These are phyloP conservation scores for Suillus discolor DNA, from an alignment of 768 basidiomycete species.

Conservation along the genomic window DNA sequence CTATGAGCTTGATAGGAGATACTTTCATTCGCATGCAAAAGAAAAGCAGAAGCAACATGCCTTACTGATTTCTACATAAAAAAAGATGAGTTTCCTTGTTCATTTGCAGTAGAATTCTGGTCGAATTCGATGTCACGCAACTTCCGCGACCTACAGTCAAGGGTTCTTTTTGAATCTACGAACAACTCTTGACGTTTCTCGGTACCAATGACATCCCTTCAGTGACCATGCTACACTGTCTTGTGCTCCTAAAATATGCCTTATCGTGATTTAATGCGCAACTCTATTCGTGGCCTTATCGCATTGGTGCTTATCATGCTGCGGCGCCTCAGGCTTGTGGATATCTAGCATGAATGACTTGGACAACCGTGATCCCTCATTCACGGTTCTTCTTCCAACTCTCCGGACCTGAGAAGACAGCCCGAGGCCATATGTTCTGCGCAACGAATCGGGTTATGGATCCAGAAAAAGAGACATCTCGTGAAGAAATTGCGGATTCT, in stretches of 20 bases:
- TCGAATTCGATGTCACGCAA: neutral
- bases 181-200: neutral
- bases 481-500: neutral
- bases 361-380: neutral
- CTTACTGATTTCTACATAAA: neutral
- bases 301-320: neutral
- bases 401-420: neutral
- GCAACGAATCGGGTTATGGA: neutral
- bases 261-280: neutral
- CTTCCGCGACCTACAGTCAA: neutral
- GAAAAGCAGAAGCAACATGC: neutral
- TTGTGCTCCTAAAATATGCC: constrained; percentile 7
- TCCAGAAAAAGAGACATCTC: neutral
- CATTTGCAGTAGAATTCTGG: neutral
- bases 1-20: neutral
- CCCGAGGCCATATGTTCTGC: neutral
- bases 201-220: neutral
- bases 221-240: neutral
- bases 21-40: neutral
- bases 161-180: neutral
- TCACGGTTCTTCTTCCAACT: neutral
- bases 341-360: neutral
- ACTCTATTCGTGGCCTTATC: neutral
- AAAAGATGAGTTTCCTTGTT: neutral
- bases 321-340: neutral